Base-by-base conservation (phyloP, 805 yeast species). In the Lipomyces yamanashiensis region DNA sequence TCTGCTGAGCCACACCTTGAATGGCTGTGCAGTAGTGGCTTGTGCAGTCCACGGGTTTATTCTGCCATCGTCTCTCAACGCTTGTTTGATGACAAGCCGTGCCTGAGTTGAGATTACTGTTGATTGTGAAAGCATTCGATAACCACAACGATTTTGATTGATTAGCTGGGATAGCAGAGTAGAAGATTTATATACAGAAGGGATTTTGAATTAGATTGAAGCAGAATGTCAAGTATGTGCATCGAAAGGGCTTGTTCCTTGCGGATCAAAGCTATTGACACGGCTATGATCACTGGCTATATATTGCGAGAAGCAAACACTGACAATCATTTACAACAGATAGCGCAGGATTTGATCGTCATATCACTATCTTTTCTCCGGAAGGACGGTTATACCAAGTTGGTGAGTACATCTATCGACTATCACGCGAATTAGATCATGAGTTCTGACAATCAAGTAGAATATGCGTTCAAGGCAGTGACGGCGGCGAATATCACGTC, bases 341-440 rank as follows among this genome's bases (percentile, higher is more conserved):
- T 41, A 66, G 69, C 64, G 69, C 98, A n/a, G 99, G 99, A 59
- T 95, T 92, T 77, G 99, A 95, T 80, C 89, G 99, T 82, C 99
- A 95, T 77, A 95, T 95, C 77, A 95, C 99, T 36, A 92, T 95
- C 72, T 95, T 95, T 80, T 93, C 98, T 45, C 99, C 99, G 21
- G 99, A 95, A 76, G 99, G 99, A 52, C 87, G 99, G 78, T 82
- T 95, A 66, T 95, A 89, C 79, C 99, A 95, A 79, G 99, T 93
- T 43, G 75, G 75, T 72, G 62, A 33, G 75, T 43, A 21, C 19
- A 21, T 19, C 33, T 12, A 10, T 17, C 1, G 9, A 8, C 12
- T 15, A n/a, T 19, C n/a, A n/a, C 19, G 47, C 9, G 13, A 36
- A 10, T 5, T 9, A n/a, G 15, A 19, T 34, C 33, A 13, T n/a